Evolutionary conservation across 148 eudicot genomes (phyloP), one percentile per base, ranked within the genome.

Genomic region (Amaranthus hypochondriacus): DNA sequence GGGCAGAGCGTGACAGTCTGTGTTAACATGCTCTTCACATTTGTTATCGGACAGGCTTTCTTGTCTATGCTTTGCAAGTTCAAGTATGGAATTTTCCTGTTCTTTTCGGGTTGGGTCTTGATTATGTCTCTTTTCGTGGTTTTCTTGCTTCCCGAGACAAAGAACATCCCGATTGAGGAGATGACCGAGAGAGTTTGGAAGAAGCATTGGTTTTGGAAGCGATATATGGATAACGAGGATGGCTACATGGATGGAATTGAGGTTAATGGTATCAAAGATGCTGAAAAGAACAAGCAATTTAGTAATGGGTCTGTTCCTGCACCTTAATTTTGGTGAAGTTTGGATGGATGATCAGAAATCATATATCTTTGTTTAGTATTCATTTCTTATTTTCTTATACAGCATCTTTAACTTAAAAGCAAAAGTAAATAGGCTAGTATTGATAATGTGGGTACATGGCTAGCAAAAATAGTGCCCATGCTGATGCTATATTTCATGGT

Each of bases 151-250:
- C 99, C 99, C 6, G 99, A 95, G 86, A 95, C 99, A 5, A 95
- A 95, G 85, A 89, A 88, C 6, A 61, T 95, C 2, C 97, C 99
- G n/a, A 95, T 95, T 9, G 99, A 95, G 80, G 97, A 92, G 77
- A 95, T 95, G 96, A 87, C 93, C 0, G 97, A 95, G 78, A 80
- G 78, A 59, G 97, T 95, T 9, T 95, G 99, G 96, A 95, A 86
- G 84, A 78, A 79, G 69, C 98, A 95, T 71, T 86, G 94, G 96
- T 53, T 88, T 15, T 95, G 99, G 97, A 95, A 83, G 84, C 84
- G 86, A 69, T 95, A 21, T 39, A 84, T 95, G 88, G 91, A 79
- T 5, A 87, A 85, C 7, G 82, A 66, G 4, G 77, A 57, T 0
- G 58, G 10, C 14, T 53, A 74, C 14, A n/a, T 48, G 9, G 68